Evolutionary conservation across 257 asterid genomes (phyloP).

Genomic region (Capsicum baccatum): DNA sequence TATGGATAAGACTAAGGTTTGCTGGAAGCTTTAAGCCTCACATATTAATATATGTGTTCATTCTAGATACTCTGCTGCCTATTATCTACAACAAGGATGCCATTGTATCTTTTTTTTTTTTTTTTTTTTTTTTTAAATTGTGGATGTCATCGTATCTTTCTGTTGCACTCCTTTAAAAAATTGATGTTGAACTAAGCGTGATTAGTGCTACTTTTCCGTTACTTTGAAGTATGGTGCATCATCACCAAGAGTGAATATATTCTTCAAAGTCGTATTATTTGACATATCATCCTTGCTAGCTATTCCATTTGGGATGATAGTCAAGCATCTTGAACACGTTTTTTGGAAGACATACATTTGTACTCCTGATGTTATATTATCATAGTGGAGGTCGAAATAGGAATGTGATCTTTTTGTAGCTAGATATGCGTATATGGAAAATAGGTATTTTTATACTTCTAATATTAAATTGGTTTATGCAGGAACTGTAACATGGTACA

Average conservation of each 20-base stretch:
- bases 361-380: neutral
- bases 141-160: neutral
- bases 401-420: neutral
- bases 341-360: neutral
- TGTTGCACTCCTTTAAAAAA: neutral
- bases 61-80: constrained; percentile 13
- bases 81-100: constrained; percentile 6
- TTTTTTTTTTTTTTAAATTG: no score
- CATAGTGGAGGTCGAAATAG: neutral
- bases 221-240: neutral
- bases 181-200: neutral
- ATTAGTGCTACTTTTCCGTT: neutral
- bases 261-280: neutral
- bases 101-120: neutral
- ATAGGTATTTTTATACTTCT: neutral
- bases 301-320: neutral
- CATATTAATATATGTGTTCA: neutral
- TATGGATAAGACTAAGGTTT: constrained; percentile 29
- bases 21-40: neutral
- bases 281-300: neutral
- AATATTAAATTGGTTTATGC: constrained; percentile 22
- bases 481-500: constrained; percentile 55
- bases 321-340: neutral
- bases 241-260: constrained; percentile 12
- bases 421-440: neutral